A percentile compares a stretch with the other conserved stretches of the same genome.
Evolutionary conservation across 441 rosid species (phyloP).

Genomic region (Omphalea diandra): DNA sequence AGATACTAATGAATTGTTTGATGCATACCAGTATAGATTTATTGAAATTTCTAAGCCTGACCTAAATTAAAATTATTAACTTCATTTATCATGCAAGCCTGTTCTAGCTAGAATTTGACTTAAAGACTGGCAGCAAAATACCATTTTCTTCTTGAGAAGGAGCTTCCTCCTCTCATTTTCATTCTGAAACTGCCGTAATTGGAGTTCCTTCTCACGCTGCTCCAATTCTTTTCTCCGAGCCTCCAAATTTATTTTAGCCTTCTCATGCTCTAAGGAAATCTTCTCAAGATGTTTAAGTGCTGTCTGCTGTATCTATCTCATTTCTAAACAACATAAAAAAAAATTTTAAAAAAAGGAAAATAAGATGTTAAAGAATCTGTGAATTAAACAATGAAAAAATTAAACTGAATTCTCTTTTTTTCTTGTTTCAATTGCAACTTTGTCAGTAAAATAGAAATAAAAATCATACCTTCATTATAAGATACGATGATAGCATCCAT

Average conservation of each 20-base stretch:
- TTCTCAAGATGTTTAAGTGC: conserved; percentile 42
- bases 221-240: conserved; percentile 40
- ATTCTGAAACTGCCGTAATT: conserved; percentile 43
- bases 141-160: conserved; percentile 49
- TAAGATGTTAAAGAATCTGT: not conserved
- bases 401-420: not conserved
- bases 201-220: conserved; percentile 44
- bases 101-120: conserved; percentile 1
- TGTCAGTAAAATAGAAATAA: not conserved
- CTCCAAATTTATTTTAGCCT: conserved; percentile 30
- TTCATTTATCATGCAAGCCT: not conserved
- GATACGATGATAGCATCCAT: conserved; percentile 45
- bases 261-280: conserved; percentile 45
- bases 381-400: not conserved
- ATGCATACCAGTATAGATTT: too few species aligned
- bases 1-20: not conserved
- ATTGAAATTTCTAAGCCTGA: not conserved
- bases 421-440: not conserved
- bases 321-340: conserved; percentile 38
- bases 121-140: conserved; percentile 27
- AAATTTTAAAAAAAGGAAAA: not conserved
- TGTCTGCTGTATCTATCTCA: conserved; percentile 44
- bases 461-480: conserved; percentile 53
- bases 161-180: conserved; percentile 51
- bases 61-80: not conserved